Percentiles rank a stretch among this genome's conserved stretches.
Evolutionary conservation across 2,329 filamentous ascomycete species (phyloP).

Genomic region (Acrocalymma vagum): DNA sequence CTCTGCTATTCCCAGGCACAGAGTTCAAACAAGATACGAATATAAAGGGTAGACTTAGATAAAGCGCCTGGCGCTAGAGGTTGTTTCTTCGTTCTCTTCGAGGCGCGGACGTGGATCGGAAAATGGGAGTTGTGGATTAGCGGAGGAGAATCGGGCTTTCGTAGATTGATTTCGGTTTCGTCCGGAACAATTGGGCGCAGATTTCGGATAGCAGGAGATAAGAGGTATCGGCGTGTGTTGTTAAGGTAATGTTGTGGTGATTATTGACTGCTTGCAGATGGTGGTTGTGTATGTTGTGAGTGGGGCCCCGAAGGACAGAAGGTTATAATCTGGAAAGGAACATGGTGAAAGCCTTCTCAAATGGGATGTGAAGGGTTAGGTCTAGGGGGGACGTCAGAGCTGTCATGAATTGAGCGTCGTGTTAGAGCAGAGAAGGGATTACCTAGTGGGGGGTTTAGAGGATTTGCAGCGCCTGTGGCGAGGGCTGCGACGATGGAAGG

Average conservation of each 20-base stretch:
- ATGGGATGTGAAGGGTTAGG: slow-evolving; percentile 36
- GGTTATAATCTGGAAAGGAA: slow-evolving; percentile 48
- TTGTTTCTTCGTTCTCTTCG: neutral
- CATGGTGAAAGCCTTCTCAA: slow-evolving; percentile 46
- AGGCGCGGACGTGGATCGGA: slow-evolving; percentile 1
- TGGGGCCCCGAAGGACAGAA: slow-evolving; percentile 46
- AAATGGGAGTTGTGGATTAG: neutral
- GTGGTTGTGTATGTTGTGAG: slow-evolving; percentile 2
- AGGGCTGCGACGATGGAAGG: slow-evolving; percentile 31
- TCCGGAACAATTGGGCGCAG: slow-evolving; percentile 14
- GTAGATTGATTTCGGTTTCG: slow-evolving; percentile 4
- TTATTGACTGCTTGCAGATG: neutral
- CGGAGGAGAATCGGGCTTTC: neutral
- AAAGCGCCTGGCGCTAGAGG: neutral
- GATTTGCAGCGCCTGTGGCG: slow-evolving; percentile 44
- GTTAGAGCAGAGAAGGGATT: slow-evolving; percentile 31
- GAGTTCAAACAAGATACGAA: neutral
- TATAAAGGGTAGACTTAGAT: neutral
- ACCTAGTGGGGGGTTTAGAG: slow-evolving; percentile 29
- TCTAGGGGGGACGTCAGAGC: slow-evolving; percentile 34
- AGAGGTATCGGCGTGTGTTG: slow-evolving; percentile 13
- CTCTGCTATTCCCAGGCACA: neutral
- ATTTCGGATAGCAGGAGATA: slow-evolving; percentile 10
- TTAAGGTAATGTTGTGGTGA: slow-evolving; percentile 9
- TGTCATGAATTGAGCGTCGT: slow-evolving; percentile 23